Evolutionary conservation across 768 basidiomycete genomes (phyloP).

Genomic region (Boletus rubropictus): DNA sequence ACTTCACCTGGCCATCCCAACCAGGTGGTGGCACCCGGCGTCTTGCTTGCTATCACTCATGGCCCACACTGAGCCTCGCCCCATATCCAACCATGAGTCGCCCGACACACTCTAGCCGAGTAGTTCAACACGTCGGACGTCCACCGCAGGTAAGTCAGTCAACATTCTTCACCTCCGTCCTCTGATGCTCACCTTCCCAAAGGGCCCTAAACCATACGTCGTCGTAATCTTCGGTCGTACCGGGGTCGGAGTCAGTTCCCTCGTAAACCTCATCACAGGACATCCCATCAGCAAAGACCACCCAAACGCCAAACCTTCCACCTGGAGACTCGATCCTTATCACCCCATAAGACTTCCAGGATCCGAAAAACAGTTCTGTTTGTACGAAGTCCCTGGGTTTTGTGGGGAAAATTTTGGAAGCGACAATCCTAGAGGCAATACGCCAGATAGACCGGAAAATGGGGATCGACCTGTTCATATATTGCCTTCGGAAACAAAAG

Average conservation of each 20-base stretch:
- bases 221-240: constrained; percentile 28
- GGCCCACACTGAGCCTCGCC: not conserved
- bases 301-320: constrained; percentile 5
- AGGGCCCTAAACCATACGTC: constrained; percentile 14
- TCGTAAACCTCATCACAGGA: constrained; percentile 25
- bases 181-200: not conserved
- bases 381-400: constrained; percentile 25
- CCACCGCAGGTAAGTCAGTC: constrained; percentile 1
- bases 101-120: not conserved
- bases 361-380: constrained; percentile 1
- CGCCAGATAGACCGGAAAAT: constrained; percentile 9
- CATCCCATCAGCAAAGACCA: constrained; percentile 13
- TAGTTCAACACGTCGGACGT: not conserved
- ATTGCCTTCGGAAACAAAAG: constrained; percentile 21
- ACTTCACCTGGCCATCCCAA: not conserved
- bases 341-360: not conserved
- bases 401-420: constrained; percentile 3
- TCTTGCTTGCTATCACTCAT: not conserved
- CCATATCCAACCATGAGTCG: not conserved
- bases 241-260: constrained; percentile 26
- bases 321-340: not conserved
- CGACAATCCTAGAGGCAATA: constrained; percentile 13
- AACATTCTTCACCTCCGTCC: not conserved
- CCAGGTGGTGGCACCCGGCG: not conserved
- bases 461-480: constrained; percentile 22